Evolutionary conservation across 805 yeast species (phyloP).

Genomic region (fission yeast (Schizosaccharomyces pombe)): ASM294v3 CU329670.1:5285001-5285500

Average conservation of each 20-base stretch:
- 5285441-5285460: not conserved
- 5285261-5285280: constrained; percentile 18
- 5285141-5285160: not conserved
- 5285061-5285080: not conserved
- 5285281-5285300: constrained; percentile 35
- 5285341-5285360: constrained; percentile 22
- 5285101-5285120: not conserved
- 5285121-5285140: not conserved
- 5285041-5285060: not conserved
- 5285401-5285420: constrained; percentile 8
- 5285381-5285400: constrained; percentile 17
- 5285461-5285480: not conserved
- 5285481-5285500: not conserved
- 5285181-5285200: constrained; percentile 11
- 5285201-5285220: constrained; percentile 15
- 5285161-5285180: constrained; percentile 3
- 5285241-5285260: constrained; percentile 18
- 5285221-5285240: constrained; percentile 16
- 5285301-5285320: constrained; percentile 37
- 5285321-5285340: constrained; percentile 24
- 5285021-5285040: not conserved
- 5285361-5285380: constrained; percentile 21
- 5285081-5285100: not conserved
- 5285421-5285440: not conserved
- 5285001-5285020: not conserved